These are phyloP conservation scores for Solanum chmielewskii DNA, from an alignment of 257 asterid genomes.

Conservation along the genomic window DNA sequence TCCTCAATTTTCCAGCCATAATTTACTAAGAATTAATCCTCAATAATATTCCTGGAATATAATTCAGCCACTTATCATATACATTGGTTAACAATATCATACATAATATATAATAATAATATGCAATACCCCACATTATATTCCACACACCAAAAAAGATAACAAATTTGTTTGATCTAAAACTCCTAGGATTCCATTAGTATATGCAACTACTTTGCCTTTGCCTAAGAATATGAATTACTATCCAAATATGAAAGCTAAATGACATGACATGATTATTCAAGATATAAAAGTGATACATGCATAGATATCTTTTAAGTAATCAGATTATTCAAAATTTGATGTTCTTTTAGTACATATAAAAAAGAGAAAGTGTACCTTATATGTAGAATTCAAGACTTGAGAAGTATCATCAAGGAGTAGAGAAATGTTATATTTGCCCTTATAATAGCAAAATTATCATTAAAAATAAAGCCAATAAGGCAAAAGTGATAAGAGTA, in stretches of 20 bases:
- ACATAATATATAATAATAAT: not conserved
- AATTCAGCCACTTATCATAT: not conserved
- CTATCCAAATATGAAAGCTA: not conserved
- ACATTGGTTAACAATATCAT: not conserved
- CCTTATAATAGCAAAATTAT: not conserved
- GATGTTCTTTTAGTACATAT: not conserved
- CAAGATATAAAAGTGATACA: not conserved
- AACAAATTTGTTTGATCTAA: not conserved
- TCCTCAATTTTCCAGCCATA: constrained; percentile 62
- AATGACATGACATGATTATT: not conserved
- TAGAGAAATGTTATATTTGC: not conserved
- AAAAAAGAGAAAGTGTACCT: not conserved
- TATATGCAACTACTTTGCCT: not conserved
- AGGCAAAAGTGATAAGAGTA: not conserved
- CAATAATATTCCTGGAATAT: constrained; percentile 3
- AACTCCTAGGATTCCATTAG: not conserved
- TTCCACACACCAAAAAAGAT: not conserved
- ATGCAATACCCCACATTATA: not conserved
- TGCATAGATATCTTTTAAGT: no score
- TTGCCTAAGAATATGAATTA: not conserved
- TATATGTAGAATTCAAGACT: not conserved
- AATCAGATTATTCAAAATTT: not conserved
- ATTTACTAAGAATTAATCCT: not conserved
- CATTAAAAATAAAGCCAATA: not conserved
- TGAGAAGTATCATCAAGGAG: not conserved